A percentile compares a stretch with the other conserved stretches of the same genome.
phyloP scores from a whole-genome alignment of 139 green algal genomes.

The Coelastrella sp. region DNA sequence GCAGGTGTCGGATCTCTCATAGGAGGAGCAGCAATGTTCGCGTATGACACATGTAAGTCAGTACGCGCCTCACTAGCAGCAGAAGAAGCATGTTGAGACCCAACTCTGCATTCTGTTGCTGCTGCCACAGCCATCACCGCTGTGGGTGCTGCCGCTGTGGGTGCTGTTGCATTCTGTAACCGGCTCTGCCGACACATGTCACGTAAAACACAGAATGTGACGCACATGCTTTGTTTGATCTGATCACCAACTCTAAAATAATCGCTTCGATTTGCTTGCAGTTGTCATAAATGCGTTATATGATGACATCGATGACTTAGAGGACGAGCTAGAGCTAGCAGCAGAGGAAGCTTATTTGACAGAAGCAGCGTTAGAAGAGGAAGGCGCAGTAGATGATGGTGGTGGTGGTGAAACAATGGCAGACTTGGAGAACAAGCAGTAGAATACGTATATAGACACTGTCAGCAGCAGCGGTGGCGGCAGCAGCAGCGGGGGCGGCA shows the following conservation, averaged over 20 bases:
- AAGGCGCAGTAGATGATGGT: background rate
- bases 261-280: background rate
- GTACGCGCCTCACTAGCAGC: background rate
- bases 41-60: slow-evolving; percentile 71
- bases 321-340: slow-evolving; percentile 45
- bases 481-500: background rate
- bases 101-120: background rate
- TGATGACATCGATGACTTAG: slow-evolving; percentile 45
- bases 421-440: slow-evolving; percentile 38
- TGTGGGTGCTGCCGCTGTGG: too few species aligned
- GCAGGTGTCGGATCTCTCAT: slow-evolving; percentile 68
- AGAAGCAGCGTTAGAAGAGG: slow-evolving; percentile 40
- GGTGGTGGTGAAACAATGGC: slow-evolving; percentile 30
- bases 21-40: slow-evolving; percentile 69
- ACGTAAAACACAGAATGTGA: background rate
- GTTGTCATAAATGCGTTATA: slow-evolving; percentile 49
- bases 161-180: too few species aligned
- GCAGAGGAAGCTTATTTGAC: slow-evolving; percentile 50
- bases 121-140: background rate
- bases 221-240: background rate
- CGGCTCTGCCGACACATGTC: background rate
- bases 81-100: background rate
- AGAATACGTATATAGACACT: background rate
- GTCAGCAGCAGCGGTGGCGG: background rate
- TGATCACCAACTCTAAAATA: background rate